Percentiles rank a stretch among this genome's conserved stretches.
phyloP scores from a whole-genome alignment of 306 rosid species.

The Castanopsis chinensis region DNA sequence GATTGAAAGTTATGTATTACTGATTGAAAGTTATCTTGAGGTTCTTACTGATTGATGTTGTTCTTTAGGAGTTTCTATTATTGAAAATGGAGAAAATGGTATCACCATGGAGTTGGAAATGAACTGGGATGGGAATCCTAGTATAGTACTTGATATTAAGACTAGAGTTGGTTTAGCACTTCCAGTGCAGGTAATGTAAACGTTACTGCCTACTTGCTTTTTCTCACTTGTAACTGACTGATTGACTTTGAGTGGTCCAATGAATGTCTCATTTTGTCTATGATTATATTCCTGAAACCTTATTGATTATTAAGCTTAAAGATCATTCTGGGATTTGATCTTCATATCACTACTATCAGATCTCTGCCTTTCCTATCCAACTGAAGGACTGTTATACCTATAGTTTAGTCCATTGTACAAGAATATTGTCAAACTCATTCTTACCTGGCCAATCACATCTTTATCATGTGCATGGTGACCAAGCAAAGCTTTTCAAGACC shows the following conservation, averaged over 20 bases:
- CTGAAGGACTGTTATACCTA: constrained; percentile 12
- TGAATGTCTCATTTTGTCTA: background rate
- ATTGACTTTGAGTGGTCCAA: constrained; percentile 2
- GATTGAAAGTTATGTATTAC: background rate
- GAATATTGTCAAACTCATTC: background rate
- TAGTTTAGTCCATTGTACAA: background rate
- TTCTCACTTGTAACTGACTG: constrained; percentile 10
- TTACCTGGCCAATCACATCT: background rate
- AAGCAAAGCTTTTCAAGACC: background rate
- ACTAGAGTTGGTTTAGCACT: constrained; percentile 77
- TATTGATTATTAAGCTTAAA: background rate
- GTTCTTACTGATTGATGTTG: constrained; percentile 28
- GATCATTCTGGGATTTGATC: background rate
- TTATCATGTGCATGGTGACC: background rate
- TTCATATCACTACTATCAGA: constrained; percentile 14
- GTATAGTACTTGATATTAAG: constrained; percentile 79
- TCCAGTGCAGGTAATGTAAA: constrained; percentile 77
- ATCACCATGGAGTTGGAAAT: constrained; percentile 89
- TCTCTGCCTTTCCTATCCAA: constrained; percentile 11
- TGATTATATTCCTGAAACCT: too few species aligned
- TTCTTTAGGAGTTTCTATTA: constrained; percentile 69
- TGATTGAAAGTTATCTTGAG: background rate
- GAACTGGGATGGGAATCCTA: constrained; percentile 99
- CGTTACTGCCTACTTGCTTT: background rate
- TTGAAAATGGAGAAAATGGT: constrained; percentile 73